Conservation (phyloP, 169 alveolate species). For the Cryptosporidium sp. region DNA sequence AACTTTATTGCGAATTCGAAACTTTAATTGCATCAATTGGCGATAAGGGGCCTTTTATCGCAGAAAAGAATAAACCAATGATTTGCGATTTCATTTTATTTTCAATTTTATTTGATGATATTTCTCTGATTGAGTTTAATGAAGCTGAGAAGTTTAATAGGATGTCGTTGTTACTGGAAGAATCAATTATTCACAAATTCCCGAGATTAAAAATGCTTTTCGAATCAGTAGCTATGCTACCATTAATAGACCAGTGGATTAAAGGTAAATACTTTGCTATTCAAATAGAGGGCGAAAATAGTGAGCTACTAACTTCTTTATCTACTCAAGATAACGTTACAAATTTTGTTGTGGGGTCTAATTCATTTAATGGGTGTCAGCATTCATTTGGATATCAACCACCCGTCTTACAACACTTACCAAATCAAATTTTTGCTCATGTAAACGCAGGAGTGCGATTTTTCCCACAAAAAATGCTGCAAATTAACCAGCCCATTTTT, state of each 20-base stretch:
- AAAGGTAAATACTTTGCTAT: slow-evolving; percentile 59
- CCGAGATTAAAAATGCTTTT: slow-evolving; percentile 58
- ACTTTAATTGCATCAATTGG: slow-evolving; percentile 50
- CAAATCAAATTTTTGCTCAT: slow-evolving; percentile 40
- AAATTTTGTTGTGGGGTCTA: neutral
- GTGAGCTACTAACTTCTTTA: neutral
- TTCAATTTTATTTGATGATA: slow-evolving; percentile 62
- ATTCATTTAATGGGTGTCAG: neutral
- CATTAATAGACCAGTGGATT: slow-evolving; percentile 66
- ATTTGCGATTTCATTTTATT: slow-evolving; percentile 67
- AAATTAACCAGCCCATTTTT: neutral
- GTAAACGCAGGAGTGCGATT: slow-evolving; percentile 65
- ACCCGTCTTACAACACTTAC: slow-evolving; percentile 6
- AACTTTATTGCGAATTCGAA: slow-evolving; percentile 63
- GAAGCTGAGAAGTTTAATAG: slow-evolving; percentile 27
- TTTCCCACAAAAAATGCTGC: slow-evolving; percentile 10
- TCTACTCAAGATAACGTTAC: neutral
- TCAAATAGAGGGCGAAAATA: slow-evolving; percentile 18
- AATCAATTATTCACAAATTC: slow-evolving; percentile 42
- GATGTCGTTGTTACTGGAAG: slow-evolving; percentile 18
- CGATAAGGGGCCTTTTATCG: slow-evolving; percentile 67
- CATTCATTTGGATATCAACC: slow-evolving; percentile 9
- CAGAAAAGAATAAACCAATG: slow-evolving; percentile 66
- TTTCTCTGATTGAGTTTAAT: slow-evolving; percentile 24
- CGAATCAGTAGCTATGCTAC: slow-evolving; percentile 21